Evolutionary conservation across 1,139 yeast species (phyloP).

Genomic region (Meyerozyma elateridarum): DNA sequence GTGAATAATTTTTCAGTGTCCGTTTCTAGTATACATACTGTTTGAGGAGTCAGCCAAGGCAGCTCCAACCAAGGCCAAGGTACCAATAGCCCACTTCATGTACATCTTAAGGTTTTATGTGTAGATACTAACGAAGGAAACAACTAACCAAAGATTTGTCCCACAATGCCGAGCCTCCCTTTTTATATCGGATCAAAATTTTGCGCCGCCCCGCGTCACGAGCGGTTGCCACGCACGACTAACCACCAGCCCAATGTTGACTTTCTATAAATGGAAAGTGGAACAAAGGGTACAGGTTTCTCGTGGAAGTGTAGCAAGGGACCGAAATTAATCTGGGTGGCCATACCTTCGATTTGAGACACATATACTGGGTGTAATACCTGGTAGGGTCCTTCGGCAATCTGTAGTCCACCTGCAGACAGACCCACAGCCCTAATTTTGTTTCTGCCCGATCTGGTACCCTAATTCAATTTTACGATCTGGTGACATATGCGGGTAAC

Average conservation of each 20-base stretch:
- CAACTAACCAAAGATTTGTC: background rate
- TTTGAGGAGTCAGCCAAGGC: slow-evolving; percentile 39
- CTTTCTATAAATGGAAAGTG: slow-evolving; percentile 2
- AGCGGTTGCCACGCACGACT: slow-evolving; percentile 3
- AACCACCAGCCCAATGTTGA: slow-evolving; percentile 3
- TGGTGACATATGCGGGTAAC: slow-evolving; percentile 3
- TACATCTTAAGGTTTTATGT: slow-evolving; percentile 1
- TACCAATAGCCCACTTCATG: slow-evolving; percentile 2
- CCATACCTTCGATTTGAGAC: background rate
- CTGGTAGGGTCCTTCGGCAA: background rate
- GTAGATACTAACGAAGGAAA: slow-evolving; percentile 1
- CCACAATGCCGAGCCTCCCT: slow-evolving; percentile 3
- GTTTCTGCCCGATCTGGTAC: slow-evolving; percentile 2
- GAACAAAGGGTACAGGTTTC: background rate
- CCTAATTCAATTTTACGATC: slow-evolving; percentile 2
- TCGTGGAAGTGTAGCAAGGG: no score
- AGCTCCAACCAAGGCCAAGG: slow-evolving; percentile 41
- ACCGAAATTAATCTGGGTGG: no score
- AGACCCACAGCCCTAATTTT: slow-evolving; percentile 3
- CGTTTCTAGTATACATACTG: slow-evolving; percentile 36
- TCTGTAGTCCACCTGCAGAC: slow-evolving; percentile 1
- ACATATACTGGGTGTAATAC: background rate
- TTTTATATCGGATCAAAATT: slow-evolving; percentile 3
- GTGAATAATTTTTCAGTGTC: slow-evolving; percentile 1
- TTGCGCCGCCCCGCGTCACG: slow-evolving; percentile 4